These are phyloP conservation scores for Podospora didyma DNA, from an alignment of 495 filamentous ascomycete genomes.

Conservation along the genomic window DNA sequence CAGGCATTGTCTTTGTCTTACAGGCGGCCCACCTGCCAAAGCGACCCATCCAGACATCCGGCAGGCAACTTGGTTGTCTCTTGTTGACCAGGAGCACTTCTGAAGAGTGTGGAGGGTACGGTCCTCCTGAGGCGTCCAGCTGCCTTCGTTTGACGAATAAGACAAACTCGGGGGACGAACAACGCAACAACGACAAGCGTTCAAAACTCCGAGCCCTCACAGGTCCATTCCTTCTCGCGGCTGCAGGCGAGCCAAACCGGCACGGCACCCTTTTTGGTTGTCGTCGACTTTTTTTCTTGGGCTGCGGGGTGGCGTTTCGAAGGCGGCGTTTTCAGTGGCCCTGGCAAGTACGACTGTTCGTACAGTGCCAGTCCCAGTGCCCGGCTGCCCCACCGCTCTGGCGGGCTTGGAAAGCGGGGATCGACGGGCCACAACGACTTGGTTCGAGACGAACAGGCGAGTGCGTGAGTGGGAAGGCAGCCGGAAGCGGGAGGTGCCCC, in stretches of 20 bases:
- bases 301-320: background rate
- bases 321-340: background rate
- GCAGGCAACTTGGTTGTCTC: too few relatives aligned
- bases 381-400: background rate
- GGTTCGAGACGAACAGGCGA: background rate
- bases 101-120: too few relatives aligned
- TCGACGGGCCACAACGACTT: conserved; percentile 1
- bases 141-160: background rate
- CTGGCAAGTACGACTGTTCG: background rate
- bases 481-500: conserved; percentile 2
- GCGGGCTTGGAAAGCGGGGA: conserved; percentile 6
- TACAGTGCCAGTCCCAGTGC: background rate
- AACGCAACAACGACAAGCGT: conserved; percentile 6
- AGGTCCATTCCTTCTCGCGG: conserved; percentile 5
- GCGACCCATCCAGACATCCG: too few relatives aligned
- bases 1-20: too few relatives aligned
- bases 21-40: too few relatives aligned
- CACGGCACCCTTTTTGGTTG: background rate
- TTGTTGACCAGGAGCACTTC: too few relatives aligned
- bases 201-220: background rate
- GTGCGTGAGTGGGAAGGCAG: conserved; percentile 1
- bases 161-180: background rate
- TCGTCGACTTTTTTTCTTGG: background rate
- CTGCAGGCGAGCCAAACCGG: conserved; percentile 13
- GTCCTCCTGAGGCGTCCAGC: background rate